Percentiles rank a stretch among this genome's conserved stretches.
phyloP scores from a whole-genome alignment of 495 filamentous ascomycete genomes.

The Daldinia loculata region DNA sequence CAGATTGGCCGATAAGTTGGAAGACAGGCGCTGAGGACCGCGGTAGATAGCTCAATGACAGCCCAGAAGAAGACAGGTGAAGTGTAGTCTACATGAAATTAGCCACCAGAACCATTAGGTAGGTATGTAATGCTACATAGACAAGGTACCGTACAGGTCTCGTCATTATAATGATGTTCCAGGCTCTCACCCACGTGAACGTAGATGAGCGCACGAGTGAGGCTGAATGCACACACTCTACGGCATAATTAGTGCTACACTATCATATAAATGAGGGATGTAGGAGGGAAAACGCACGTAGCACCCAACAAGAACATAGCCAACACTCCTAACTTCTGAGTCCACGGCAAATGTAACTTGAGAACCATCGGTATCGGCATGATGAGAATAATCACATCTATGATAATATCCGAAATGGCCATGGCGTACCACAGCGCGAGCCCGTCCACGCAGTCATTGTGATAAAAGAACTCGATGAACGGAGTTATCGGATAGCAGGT shows the following conservation, averaged over 20 bases:
- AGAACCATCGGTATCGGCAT: conserved; percentile 60
- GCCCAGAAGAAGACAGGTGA: conserved; percentile 47
- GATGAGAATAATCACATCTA: conserved; percentile 53
- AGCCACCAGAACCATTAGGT: background rate
- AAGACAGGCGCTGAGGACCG: conserved; percentile 50
- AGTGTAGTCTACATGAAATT: conserved; percentile 26
- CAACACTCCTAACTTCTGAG: conserved; percentile 57
- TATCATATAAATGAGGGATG: background rate
- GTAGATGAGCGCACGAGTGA: conserved; percentile 27
- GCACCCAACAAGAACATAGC: conserved; percentile 58
- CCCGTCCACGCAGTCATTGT: conserved; percentile 38
- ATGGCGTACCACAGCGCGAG: conserved; percentile 39
- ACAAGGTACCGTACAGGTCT: conserved; percentile 35
- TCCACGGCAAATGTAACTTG: conserved; percentile 53
- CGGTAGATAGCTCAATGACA: conserved; percentile 46
- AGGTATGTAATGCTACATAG: background rate
- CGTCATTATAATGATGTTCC: conserved; percentile 40
- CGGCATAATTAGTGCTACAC: conserved; percentile 8
- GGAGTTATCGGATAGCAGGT: conserved; percentile 53
- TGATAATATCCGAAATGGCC: conserved; percentile 49
- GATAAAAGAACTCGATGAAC: conserved; percentile 44
- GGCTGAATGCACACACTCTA: conserved; percentile 36
- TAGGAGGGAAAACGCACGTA: conserved; percentile 52
- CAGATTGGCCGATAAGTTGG: conserved; percentile 44
- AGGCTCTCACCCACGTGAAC: conserved; percentile 28